Evolutionary conservation across 2,329 filamentous ascomycete genomes (phyloP).

Genomic region (Clarireedia homoeocarpa): DNA sequence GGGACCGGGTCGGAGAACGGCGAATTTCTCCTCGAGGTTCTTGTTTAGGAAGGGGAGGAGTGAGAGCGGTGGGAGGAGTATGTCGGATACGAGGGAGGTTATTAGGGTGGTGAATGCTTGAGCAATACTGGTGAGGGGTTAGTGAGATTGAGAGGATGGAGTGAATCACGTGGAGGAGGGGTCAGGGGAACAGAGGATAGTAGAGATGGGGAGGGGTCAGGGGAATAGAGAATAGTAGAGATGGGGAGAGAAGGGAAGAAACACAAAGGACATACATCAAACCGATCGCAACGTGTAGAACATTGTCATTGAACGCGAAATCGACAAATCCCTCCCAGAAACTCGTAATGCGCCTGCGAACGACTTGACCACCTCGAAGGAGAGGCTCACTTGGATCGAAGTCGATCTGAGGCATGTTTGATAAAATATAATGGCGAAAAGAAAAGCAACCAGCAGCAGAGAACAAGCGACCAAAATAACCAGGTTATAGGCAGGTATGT

Average conservation of each 20-base stretch:
- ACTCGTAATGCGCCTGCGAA: conserved; percentile 32
- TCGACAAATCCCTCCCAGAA: conserved; percentile 58
- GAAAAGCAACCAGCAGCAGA: too few relatives aligned
- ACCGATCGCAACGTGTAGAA: conserved; percentile 68
- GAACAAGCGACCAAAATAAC: too few relatives aligned
- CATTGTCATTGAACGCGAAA: conserved; percentile 67
- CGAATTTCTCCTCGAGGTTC: conserved; percentile 69
- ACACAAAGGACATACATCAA: conserved; percentile 47
- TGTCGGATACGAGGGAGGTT: conserved; percentile 63
- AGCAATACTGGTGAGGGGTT: conserved; percentile 44
- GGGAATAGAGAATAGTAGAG: neutral
- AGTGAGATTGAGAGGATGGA: neutral
- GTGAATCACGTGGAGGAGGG: neutral
- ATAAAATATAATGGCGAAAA: too few relatives aligned
- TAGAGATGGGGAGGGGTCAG: neutral
- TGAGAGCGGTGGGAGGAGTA: conserved; percentile 62
- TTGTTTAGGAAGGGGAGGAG: conserved; percentile 60
- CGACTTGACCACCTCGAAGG: conserved; percentile 19
- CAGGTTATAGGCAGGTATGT: too few relatives aligned
- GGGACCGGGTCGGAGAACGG: conserved; percentile 52
- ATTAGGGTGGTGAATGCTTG: conserved; percentile 64
- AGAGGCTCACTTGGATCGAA: conserved; percentile 23
- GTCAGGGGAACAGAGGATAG: neutral
- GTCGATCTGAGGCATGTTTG: conserved; percentile 15
- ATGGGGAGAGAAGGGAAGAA: neutral